A percentile compares a stretch with the other conserved stretches of the same genome.
phyloP scores from a whole-genome alignment of 164 flowering plant species.

The Stephania cephalantha region DNA sequence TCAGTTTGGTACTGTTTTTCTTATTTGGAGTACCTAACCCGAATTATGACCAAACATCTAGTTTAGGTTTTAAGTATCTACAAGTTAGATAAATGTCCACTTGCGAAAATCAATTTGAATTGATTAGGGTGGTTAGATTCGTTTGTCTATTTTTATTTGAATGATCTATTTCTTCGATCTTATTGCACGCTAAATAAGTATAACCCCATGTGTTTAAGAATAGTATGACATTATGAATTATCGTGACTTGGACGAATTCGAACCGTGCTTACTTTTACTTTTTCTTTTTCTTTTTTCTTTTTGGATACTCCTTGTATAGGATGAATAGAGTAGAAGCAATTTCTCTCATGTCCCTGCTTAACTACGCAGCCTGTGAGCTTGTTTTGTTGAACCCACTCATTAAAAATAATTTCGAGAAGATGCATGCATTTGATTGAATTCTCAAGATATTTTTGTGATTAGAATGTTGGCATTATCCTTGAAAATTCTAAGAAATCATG shows the following conservation, averaged over 20 bases:
- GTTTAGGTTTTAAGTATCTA: too few relatives aligned
- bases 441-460: not conserved
- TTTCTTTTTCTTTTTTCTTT: not conserved
- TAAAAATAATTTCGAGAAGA: not conserved
- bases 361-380: not conserved
- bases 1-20: too few relatives aligned
- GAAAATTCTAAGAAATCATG: not conserved
- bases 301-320: not conserved
- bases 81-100: too few relatives aligned
- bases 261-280: not conserved
- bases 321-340: conserved; percentile 2
- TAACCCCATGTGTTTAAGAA: not conserved
- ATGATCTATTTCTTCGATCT: not conserved
- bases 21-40: too few relatives aligned
- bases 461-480: not conserved
- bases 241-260: not conserved
- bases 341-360: not conserved
- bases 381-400: not conserved
- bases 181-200: not conserved
- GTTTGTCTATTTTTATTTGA: too few relatives aligned
- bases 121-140: too few relatives aligned
- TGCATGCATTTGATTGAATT: not conserved
- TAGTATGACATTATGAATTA: not conserved
- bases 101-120: too few relatives aligned
- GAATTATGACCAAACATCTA: too few relatives aligned